These are phyloP conservation scores for Coffea humblotiana DNA, from an alignment of 305 asterid species.

Conservation along the genomic window DNA sequence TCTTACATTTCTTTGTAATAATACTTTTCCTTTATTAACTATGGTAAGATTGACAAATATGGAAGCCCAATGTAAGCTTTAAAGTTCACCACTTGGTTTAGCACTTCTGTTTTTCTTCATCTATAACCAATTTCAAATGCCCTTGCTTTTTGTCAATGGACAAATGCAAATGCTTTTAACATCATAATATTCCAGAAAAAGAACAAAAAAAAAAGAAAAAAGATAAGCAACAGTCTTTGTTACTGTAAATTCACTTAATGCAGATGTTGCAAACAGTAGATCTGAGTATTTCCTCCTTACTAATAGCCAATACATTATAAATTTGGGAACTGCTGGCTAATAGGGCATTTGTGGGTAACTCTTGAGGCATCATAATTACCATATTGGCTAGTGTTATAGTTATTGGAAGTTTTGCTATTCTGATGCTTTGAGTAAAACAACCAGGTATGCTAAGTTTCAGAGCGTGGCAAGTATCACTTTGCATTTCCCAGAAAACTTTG, in stretches of 20 bases:
- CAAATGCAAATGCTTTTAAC: not conserved
- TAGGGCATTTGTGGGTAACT: not conserved
- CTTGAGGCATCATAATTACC: not conserved
- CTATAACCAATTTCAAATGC: not conserved
- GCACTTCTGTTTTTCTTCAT: not conserved
- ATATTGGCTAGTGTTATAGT: constrained; percentile 5
- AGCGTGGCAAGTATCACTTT: constrained; percentile 87
- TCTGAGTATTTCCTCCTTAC: not conserved
- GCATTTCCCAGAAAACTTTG: constrained; percentile 96
- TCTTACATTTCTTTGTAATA: not conserved
- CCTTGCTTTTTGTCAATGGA: not conserved
- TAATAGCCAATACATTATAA: not conserved
- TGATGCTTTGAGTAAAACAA: constrained; percentile 14
- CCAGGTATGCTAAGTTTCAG: constrained; percentile 94
- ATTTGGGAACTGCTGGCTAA: constrained; percentile 2
- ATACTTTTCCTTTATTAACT: not conserved
- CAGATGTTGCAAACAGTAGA: not conserved
- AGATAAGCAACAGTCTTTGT: not conserved
- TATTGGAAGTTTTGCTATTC: constrained; percentile 14
- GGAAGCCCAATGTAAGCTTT: not conserved
- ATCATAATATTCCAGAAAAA: not conserved
- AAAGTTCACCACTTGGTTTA: constrained; percentile 1
- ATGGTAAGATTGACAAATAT: not conserved
- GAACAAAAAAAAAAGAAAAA: not conserved
- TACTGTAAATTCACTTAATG: not conserved